A percentile compares a stretch with the other conserved stretches of the same genome.
These are phyloP conservation scores for Glonium stellatum DNA, from an alignment of 495 filamentous ascomycete genomes.

Conservation along the genomic window DNA sequence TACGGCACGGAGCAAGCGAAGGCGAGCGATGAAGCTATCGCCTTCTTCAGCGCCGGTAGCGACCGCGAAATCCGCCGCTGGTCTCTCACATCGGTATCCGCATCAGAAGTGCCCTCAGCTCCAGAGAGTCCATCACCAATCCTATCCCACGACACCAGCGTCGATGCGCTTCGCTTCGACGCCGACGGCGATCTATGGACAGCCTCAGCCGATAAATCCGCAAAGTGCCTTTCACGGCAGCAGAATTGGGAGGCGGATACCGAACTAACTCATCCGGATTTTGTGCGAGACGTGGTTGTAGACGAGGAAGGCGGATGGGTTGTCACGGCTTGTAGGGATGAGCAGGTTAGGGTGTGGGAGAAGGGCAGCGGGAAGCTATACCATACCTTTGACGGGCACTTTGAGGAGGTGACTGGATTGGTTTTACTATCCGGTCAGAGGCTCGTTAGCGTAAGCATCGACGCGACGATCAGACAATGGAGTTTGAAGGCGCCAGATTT, in stretches of 20 bases:
- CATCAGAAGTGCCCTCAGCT: conserved; percentile 18
- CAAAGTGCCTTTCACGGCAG: conserved; percentile 62
- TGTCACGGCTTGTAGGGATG: conserved; percentile 84
- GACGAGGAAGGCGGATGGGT: conserved; percentile 69
- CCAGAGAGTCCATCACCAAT: conserved; percentile 42
- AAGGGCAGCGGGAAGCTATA: conserved; percentile 63
- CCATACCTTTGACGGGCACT: conserved; percentile 77
- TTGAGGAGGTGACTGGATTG: conserved; percentile 82
- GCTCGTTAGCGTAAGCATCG: conserved; percentile 76
- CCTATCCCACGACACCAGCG: conserved; percentile 78
- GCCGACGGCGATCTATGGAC: conserved; percentile 74
- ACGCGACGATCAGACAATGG: conserved; percentile 83
- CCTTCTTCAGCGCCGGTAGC: conserved; percentile 71
- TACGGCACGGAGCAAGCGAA: conserved; percentile 12
- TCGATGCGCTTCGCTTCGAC: conserved; percentile 70
- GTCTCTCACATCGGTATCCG: conserved; percentile 39
- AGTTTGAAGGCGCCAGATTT: conserved; percentile 58
- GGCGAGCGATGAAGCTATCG: conserved; percentile 36
- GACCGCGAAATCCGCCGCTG: conserved; percentile 78
- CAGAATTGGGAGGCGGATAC: conserved; percentile 64
- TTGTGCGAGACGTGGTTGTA: conserved; percentile 73
- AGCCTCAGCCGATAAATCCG: conserved; percentile 76
- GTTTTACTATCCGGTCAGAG: conserved; percentile 51
- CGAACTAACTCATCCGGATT: conserved; percentile 72
- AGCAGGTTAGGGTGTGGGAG: conserved; percentile 89